A percentile compares a stretch with the other conserved stretches of the same genome.
These are phyloP conservation scores for Gremmenia infestans DNA, from an alignment of 2,329 filamentous ascomycete genomes.

Conservation along the genomic window DNA sequence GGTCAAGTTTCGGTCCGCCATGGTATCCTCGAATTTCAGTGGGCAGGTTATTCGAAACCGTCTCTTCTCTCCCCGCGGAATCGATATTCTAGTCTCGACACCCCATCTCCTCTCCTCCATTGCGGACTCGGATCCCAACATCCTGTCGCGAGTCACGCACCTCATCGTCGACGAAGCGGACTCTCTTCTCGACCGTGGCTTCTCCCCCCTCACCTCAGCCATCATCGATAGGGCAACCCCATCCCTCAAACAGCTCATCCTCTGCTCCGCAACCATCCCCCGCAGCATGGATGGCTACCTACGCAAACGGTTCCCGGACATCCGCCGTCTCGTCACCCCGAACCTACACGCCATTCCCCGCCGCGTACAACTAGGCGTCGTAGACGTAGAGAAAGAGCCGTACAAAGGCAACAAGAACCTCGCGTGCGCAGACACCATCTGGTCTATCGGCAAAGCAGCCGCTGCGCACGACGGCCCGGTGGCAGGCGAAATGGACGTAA, in stretches of 20 bases:
- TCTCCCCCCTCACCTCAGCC: conserved; percentile 73
- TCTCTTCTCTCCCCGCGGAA: conserved; percentile 73
- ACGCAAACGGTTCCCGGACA: conserved; percentile 74
- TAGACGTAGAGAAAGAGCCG: conserved; percentile 87
- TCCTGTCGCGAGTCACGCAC: conserved; percentile 85
- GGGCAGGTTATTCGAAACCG: conserved; percentile 77
- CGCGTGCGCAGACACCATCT: conserved; percentile 92
- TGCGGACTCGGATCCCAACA: conserved; percentile 81
- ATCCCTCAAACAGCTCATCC: conserved; percentile 77
- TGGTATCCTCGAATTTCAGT: conserved; percentile 73
- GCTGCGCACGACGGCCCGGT: conserved; percentile 51
- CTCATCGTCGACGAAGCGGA: conserved; percentile 94
- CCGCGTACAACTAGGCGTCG: conserved; percentile 86
- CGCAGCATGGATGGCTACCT: conserved; percentile 81
- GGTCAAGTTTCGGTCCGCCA: conserved; percentile 79
- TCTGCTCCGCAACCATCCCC: conserved; percentile 96
- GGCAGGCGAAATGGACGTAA: conserved; percentile 59
- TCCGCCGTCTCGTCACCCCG: conserved; percentile 83
- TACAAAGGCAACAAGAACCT: conserved; percentile 91
- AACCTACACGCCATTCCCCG: conserved; percentile 95
- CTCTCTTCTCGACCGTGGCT: conserved; percentile 89
- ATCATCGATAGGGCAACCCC: conserved; percentile 79
- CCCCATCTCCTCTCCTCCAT: conserved; percentile 87
- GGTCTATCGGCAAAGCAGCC: conserved; percentile 80
- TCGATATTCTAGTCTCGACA: conserved; percentile 83